phyloP scores from a whole-genome alignment of 345 rosid species.

The Theobroma cacao region DNA sequence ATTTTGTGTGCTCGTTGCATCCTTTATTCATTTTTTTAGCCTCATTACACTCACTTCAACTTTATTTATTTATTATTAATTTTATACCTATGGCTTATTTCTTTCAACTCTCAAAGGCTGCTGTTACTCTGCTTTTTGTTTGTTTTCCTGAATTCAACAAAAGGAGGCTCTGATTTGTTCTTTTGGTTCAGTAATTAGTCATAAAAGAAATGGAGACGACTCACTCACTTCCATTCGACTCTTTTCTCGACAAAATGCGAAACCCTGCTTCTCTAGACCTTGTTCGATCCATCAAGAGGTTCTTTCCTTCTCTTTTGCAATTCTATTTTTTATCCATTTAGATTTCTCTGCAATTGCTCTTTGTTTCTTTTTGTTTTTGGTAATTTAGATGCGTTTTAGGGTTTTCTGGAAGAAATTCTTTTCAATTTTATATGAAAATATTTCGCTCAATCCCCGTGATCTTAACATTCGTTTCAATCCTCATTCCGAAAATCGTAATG shows the following conservation, averaged over 20 bases:
- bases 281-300: constrained; percentile 75
- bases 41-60: no score
- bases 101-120: neutral
- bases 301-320: neutral
- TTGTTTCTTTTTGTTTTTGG: neutral
- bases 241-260: constrained; percentile 57
- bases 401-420: neutral
- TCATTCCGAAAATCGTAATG: no score
- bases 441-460: no score
- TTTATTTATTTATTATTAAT: no score
- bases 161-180: neutral
- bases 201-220: constrained; percentile 13
- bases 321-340: neutral
- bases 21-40: no score
- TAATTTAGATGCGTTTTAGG: neutral
- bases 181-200: neutral
- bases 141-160: neutral
- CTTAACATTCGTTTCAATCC: no score
- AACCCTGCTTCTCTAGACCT: constrained; percentile 57
- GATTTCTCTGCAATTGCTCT: no score
- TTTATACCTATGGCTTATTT: neutral
- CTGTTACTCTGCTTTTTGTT: neutral
- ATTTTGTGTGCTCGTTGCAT: no score
- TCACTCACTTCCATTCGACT: constrained; percentile 34
- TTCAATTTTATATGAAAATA: no score